Evolutionary conservation across 371 early-diverging fungal genomes (phyloP), one percentile per base, ranked within the genome.

Genomic region (Apophysomyces ossiformis): DNA sequence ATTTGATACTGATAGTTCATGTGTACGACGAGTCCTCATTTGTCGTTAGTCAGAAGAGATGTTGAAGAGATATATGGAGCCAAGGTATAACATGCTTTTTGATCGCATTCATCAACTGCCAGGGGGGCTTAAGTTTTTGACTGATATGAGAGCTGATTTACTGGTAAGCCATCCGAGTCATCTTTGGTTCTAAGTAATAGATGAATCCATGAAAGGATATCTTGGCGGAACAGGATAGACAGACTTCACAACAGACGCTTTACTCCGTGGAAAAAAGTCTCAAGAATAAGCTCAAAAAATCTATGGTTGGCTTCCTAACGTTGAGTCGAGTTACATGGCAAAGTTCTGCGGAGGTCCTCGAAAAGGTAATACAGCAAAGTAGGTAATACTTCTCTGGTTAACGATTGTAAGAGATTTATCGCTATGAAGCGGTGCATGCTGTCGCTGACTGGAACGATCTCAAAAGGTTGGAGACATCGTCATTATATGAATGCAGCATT

Each of bases 401-500:
- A 60, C 32, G 16, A 18, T 26, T 57, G 16, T 45, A 39, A 41
- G 64, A 90, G 90, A 81, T 93, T 37, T 86, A 85, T 12, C 69
- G 84, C 56, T 92, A 95, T 71, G 96, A 95, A 71, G 89, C 92
- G 0, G 95, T 95, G 1, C 96, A 95, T 71, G 85, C 89, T 13
- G 87, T 95, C 36, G 76, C 80, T 62, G 85, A 88, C 12, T 90
- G 91, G 87, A 74, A 86, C 38, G 92, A 91, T 57, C 71, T 95
- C 68, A 93, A 94, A 70, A 89, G 90, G 79, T 72, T 63, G 62
- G 46, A 12, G 32, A 37, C 50, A 37, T 41, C 9, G 21, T 67
- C 44, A 54, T 5, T 6, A 36, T 21, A 16, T 26, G 35, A 36
- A 1, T 37, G 5, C 5, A 57, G 9, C 46, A 7, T 36, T 54